Evolutionary conservation across 78 protist species (phyloP), one percentile per base, ranked within the genome.

Genomic region (Goniomonas avonlea): DNA sequence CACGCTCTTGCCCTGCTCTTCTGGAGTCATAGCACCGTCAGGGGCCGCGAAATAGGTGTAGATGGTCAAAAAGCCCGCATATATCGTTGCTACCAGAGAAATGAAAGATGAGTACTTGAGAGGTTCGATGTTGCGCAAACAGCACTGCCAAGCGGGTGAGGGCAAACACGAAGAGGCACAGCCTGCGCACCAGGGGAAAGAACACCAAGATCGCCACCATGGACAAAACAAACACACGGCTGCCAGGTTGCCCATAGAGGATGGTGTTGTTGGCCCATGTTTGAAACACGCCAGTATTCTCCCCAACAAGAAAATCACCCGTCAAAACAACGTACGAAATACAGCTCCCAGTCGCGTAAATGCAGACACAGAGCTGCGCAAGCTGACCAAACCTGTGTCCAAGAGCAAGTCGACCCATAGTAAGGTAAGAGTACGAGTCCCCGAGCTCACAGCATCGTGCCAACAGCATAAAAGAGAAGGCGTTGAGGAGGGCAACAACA

Each of bases 101-200:
- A 61, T 15, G 9, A 15, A 61, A 9, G 68, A 61, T 13, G 68
- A 18, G 68, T 61, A 61, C 37, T 61, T 61, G 34, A 61, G 37
- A 15, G 68, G 68, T 15, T 61, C 68, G 34, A 61, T 18, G 68
- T 61, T 61, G 47, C 68, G 68, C 68, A 61, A 17, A 15, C 68
- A 35, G 9, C n/a, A n/a, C n/a, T n/a, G n/a, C n/a, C n/a, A n/a
- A n/a, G n/a, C n/a, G n/a, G n/a, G n/a, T n/a, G n/a, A n/a, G n/a
- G n/a, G n/a, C n/a, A n/a, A n/a, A n/a, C n/a, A n/a, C n/a, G n/a
- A n/a, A n/a, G n/a, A n/a, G n/a, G n/a, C n/a, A n/a, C n/a, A n/a
- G n/a, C n/a, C n/a, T n/a, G n/a, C n/a, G n/a, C n/a, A n/a, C n/a
- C 34, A 61, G 68, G 13, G 68, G 68, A 15, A 61, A 34, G 15